A percentile compares a stretch with the other conserved stretches of the same genome.
Conservation (phyloP, 352 stramenopile genomes). For the Pythium aphanidermatum region DNA sequence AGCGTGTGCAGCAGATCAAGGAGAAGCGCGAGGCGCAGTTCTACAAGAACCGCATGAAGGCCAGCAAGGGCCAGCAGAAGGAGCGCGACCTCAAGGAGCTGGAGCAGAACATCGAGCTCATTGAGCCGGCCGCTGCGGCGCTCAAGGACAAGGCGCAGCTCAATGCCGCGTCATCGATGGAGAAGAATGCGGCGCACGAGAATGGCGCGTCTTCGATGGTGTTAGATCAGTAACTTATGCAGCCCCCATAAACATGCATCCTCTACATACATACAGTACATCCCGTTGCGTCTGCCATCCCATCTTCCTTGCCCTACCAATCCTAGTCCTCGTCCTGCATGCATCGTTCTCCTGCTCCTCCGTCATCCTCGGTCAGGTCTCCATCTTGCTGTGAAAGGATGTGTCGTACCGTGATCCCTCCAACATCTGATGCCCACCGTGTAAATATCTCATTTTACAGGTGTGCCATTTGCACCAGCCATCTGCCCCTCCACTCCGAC, state of each 20-base stretch:
- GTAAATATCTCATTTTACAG: slow-evolving; percentile 6
- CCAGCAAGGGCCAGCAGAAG: slow-evolving; percentile 74
- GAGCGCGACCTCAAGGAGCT: slow-evolving; percentile 74
- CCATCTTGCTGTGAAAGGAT: neutral
- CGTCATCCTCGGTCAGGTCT: too few species aligned
- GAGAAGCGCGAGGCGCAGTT: slow-evolving; percentile 94
- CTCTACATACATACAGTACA: neutral
- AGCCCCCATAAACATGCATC: neutral
- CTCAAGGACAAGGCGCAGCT: slow-evolving; percentile 78
- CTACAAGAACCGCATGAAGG: slow-evolving; percentile 97
- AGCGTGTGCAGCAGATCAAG: slow-evolving; percentile 97
- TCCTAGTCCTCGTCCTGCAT: too few species aligned
- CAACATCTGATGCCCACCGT: neutral
- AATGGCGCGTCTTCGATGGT: slow-evolving; percentile 65
- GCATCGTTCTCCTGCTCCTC: too few species aligned
- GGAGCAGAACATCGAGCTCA: slow-evolving; percentile 82
- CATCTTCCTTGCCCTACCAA: neutral
- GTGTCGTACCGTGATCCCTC: slow-evolving; percentile 5
- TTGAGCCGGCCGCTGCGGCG: slow-evolving; percentile 61
- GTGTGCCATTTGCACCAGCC: slow-evolving; percentile 23
- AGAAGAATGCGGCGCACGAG: slow-evolving; percentile 59
- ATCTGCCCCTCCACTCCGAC: slow-evolving; percentile 1
- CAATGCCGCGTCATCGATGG: slow-evolving; percentile 51
- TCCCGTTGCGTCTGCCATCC: neutral
- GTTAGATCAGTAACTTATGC: slow-evolving; percentile 75